Evolutionary conservation across 140 eudicot genomes (phyloP), one percentile per base, ranked within the genome.

Genomic region (Erigeron philadelphicus): DNA sequence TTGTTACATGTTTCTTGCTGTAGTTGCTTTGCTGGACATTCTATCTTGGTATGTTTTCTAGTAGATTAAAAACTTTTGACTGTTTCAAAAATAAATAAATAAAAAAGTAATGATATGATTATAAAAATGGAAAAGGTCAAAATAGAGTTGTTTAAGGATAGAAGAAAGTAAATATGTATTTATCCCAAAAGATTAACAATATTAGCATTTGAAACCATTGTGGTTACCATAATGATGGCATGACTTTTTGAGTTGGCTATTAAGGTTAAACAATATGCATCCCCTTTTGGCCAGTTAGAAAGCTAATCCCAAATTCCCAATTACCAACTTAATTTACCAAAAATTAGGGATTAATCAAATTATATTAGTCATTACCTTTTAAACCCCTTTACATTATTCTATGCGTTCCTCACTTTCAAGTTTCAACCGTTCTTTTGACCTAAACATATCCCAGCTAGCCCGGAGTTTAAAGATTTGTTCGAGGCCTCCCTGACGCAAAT

Each of bases 181-280:
- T 71, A 25, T 73, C 55, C 54, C 50, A 73, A 40, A 52, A 64
- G 46, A 50, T 53, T 40, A 49, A 47, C 25, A 17, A 40, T 50
- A 44, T 31, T 47, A 43, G 71, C 21, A 64, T 12, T 47, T 48
- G 59, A 41, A 61, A 42, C 75, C 72, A 44, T 68, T 5, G 15
- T 61, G 50, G 80, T 76, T 68, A 76, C 80, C 75, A 76, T 61
- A 76, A 76, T 69, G 75, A 76, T 76, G 69, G 12, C 65, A 61
- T 47, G 61, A 50, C 75, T 52, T 76, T 76, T 54, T 76, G 80
- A 68, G 80, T 69, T 76, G 75, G 80, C 75, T 15, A 60, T 54
- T 65, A 23, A 43, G 50, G 78, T 66, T 54, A 64, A 65, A 74
- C 48, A 41, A 53, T 65, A 44, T 73, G 58, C 72, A 23, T 43